phyloP scores from a whole-genome alignment of 208 protist genomes.

The Trypanosoma mega region DNA sequence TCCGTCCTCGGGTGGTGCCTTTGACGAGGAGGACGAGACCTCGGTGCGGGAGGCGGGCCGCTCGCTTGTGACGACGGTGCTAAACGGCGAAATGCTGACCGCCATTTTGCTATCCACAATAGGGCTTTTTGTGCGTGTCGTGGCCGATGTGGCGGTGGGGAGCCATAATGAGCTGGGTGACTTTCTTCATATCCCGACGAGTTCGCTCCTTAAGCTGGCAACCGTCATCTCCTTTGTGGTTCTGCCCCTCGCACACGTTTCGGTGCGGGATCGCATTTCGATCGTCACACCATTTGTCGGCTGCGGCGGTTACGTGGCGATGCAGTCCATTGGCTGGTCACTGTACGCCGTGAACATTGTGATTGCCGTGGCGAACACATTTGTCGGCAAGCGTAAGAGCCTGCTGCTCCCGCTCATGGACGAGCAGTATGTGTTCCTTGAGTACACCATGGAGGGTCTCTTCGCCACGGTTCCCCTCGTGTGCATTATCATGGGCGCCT shows the following conservation, averaged over 20 bases:
- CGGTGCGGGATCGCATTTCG: constrained; percentile 46
- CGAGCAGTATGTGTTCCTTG: constrained; percentile 24
- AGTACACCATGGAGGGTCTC: constrained; percentile 52
- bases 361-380: constrained; percentile 28
- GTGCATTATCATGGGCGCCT: constrained; percentile 44
- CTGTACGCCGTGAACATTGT: constrained; percentile 39
- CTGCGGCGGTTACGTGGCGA: constrained; percentile 48
- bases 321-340: constrained; percentile 68
- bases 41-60: constrained; percentile 1
- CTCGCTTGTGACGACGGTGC: constrained; percentile 31
- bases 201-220: constrained; percentile 31
- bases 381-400: constrained; percentile 24
- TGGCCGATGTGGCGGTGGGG: constrained; percentile 35
- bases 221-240: constrained; percentile 43
- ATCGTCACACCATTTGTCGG: constrained; percentile 37
- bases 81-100: constrained; percentile 71
- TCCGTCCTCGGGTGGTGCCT: no score
- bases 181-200: constrained; percentile 15
- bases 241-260: constrained; percentile 56
- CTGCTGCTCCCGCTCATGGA: constrained; percentile 16
- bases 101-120: constrained; percentile 47
- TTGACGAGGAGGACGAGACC: constrained; percentile 8
- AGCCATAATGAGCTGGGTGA: constrained; percentile 19
- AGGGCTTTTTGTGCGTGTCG: constrained; percentile 49
- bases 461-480: constrained; percentile 41